Conservation (phyloP, 139 green algal genomes). For the Tetraselmis striata region DNA sequence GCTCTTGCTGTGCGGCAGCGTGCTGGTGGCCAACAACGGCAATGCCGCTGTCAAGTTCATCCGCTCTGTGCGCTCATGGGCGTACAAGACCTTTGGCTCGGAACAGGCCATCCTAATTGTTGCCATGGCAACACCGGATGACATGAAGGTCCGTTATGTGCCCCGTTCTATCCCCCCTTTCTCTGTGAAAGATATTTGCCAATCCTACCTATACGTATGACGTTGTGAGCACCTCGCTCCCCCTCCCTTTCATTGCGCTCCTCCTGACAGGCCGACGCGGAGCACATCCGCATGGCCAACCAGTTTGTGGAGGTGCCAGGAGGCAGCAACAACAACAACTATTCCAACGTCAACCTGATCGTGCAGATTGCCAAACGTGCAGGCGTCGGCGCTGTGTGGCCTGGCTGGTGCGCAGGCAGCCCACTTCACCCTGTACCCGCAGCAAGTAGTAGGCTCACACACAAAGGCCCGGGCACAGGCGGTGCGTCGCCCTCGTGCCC, state of each 20-base stretch:
- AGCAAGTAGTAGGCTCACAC: too few relatives aligned
- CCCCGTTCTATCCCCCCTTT: constrained; percentile 12
- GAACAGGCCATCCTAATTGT: constrained; percentile 71
- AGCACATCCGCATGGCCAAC: constrained; percentile 94
- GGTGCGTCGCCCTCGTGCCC: too few relatives aligned
- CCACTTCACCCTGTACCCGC: neutral
- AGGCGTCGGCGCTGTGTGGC: constrained; percentile 93
- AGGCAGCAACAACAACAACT: constrained; percentile 98
- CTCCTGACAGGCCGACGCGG: constrained; percentile 80
- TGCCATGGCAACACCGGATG: constrained; percentile 92
- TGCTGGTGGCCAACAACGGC: constrained; percentile 95
- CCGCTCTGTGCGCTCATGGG: constrained; percentile 75
- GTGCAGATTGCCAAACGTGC: constrained; percentile 67
- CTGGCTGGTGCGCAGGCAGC: constrained; percentile 68
- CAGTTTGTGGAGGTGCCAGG: constrained; percentile 97
- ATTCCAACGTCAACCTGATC: constrained; percentile 95
- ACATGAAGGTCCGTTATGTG: too few relatives aligned
- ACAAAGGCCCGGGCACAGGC: too few relatives aligned
- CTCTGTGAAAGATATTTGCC: neutral
- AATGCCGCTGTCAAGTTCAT: constrained; percentile 97
- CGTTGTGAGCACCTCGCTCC: too few relatives aligned
- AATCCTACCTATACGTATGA: neutral
- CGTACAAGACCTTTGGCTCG: constrained; percentile 64
- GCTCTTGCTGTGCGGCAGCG: constrained; percentile 43
- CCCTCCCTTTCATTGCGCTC: too few relatives aligned